A percentile compares a stretch with the other conserved stretches of the same genome.
Evolutionary conservation across 345 rosid genomes (phyloP).

Genomic region (Pseudoturritis turrita): DNA sequence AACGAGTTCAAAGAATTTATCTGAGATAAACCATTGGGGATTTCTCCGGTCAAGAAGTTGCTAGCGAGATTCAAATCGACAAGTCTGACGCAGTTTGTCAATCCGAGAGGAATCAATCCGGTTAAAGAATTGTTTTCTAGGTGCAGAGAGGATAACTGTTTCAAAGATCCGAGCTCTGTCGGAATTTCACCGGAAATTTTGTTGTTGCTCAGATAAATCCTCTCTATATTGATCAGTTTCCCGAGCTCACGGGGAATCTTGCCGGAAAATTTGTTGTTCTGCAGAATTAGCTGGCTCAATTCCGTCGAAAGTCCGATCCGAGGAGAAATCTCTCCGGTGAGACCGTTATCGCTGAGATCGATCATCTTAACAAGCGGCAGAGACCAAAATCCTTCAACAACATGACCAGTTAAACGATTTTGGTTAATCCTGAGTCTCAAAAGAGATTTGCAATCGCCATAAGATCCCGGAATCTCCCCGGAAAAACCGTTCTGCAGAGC

Average conservation of each 20-base stretch:
- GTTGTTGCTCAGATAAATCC: conserved; percentile 53
- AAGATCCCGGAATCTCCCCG: conserved; percentile 61
- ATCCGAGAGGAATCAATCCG: conserved; percentile 53
- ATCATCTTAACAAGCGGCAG: conserved; percentile 53
- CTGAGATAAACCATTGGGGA: conserved; percentile 42
- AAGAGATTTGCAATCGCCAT: conserved; percentile 58
- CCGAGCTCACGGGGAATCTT: conserved; percentile 61
- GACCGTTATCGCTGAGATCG: conserved; percentile 63
- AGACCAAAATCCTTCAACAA: conserved; percentile 63
- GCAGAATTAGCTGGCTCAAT: conserved; percentile 50
- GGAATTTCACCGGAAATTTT: conserved; percentile 59
- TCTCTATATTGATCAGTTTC: conserved; percentile 48
- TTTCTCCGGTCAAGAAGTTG: conserved; percentile 56
- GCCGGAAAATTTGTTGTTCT: conserved; percentile 66
- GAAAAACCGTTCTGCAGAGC: conserved; percentile 63
- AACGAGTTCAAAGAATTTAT: conserved; percentile 63
- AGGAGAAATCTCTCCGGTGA: conserved; percentile 58
- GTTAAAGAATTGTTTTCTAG: conserved; percentile 59
- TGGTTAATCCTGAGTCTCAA: conserved; percentile 55
- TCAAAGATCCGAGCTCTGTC: conserved; percentile 43
- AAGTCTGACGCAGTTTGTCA: conserved; percentile 47
- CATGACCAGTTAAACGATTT: conserved; percentile 56
- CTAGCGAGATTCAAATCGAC: conserved; percentile 77
- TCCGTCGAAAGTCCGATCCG: conserved; percentile 42
- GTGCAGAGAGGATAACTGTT: conserved; percentile 61